Evolutionary conservation across 2,329 filamentous ascomycete genomes (phyloP).

Genomic region (Thielaviopsis euricoi): DNA sequence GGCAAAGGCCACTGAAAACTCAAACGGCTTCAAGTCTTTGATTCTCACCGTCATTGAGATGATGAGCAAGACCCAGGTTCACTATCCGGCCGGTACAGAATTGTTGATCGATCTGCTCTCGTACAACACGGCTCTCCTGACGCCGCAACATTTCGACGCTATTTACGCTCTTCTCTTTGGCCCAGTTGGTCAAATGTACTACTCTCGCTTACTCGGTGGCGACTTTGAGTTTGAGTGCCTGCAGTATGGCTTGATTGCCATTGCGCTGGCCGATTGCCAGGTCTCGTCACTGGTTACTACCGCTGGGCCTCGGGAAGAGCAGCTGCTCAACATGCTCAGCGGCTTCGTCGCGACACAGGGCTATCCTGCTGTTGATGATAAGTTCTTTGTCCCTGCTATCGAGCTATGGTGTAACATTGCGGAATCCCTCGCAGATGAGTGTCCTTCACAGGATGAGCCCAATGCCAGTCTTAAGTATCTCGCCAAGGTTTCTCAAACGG

Average conservation of each 20-base stretch:
- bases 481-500: slow-evolving; percentile 41
- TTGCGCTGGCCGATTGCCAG: slow-evolving; percentile 53
- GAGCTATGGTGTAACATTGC: slow-evolving; percentile 72
- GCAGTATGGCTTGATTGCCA: slow-evolving; percentile 49
- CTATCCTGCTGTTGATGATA: slow-evolving; percentile 54
- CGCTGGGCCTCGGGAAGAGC: slow-evolving; percentile 31
- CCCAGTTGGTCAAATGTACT: slow-evolving; percentile 39
- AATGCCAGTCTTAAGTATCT: slow-evolving; percentile 14
- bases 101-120: slow-evolving; percentile 48
- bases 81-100: slow-evolving; percentile 45
- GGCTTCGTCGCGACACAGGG: slow-evolving; percentile 50
- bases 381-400: slow-evolving; percentile 54
- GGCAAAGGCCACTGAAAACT: slow-evolving; percentile 1
- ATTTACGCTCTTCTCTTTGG: slow-evolving; percentile 44
- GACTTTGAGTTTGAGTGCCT: slow-evolving; percentile 47
- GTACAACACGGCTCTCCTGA: slow-evolving; percentile 48
- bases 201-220: slow-evolving; percentile 37
- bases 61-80: slow-evolving; percentile 31
- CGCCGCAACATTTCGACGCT: slow-evolving; percentile 36
- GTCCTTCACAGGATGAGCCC: slow-evolving; percentile 30
- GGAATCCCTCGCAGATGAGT: slow-evolving; percentile 46
- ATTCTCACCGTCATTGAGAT: slow-evolving; percentile 40
- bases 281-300: slow-evolving; percentile 41
- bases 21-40: slow-evolving; percentile 27
- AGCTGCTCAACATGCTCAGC: slow-evolving; percentile 41